Base-by-base conservation (phyloP, 371 early-diverging fungal species). In the Circinella umbellata region DNA sequence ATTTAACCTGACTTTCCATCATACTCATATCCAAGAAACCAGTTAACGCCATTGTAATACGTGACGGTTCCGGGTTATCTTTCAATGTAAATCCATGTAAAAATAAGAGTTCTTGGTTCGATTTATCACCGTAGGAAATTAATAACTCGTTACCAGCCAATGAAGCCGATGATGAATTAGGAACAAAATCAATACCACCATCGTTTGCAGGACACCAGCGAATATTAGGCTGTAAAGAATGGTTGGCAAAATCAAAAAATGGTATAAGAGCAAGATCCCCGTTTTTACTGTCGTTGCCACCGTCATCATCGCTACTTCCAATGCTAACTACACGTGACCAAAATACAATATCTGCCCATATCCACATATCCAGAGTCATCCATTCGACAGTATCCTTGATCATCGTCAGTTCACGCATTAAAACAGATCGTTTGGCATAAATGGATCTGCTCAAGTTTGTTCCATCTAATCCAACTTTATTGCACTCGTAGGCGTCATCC, bases 31-130 rank as follows among this genome's bases (percentile, higher is more conserved):
- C 63, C 51, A 76, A 66, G 42, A 78, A 75, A 3, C 71, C 76
- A 11, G 66, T 15, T 0, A 69, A 17, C 4, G 76, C 72, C 6
- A 76, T 17, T 4, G 57, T 69, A 27, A 80, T 13, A 13, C 63
- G 62, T 11, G 74, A 70, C 0, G 64, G 59, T 3, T 61, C 73
- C 2, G 81, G 71, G 27, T 90, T 88, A 34, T 75, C 67, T 3
- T 61, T 66, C 0, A 84, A 51, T 42, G 77, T 77, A 63, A 90
- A 90, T 0, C 89, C 88, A 68, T 90, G 86, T 4, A 85, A 62
- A 63, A 87, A 92, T 18, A 92, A 71, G 1, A 92, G 72, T 64
- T 92, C 91, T 62, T 77, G 77, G 69, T 91, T 92, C 14, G 91
- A 77, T 63, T 91, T 91, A 9, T 77, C 82, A 8, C 88, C 90